These are phyloP conservation scores for Candida anglica DNA, from an alignment of 805 yeast species.

Conservation along the genomic window DNA sequence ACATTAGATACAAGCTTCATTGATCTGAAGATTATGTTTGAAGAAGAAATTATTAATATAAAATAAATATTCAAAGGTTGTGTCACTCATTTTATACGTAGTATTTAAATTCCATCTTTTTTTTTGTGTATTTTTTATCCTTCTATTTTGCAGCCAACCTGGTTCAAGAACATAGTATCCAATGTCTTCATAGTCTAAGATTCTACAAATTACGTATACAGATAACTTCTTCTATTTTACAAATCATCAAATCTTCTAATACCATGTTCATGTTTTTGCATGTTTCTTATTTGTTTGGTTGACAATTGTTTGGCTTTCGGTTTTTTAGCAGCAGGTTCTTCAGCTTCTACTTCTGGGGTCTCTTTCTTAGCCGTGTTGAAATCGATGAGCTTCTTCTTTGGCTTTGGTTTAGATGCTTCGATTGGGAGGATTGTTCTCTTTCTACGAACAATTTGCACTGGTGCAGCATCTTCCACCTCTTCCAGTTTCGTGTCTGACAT, in stretches of 20 bases:
- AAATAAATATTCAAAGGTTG: too few species aligned
- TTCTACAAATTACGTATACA: too few species aligned
- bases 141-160: too few species aligned
- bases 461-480: slow-evolving; percentile 9
- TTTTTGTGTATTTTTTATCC: too few species aligned
- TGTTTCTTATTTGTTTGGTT: slow-evolving; percentile 44
- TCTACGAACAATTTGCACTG: slow-evolving; percentile 10
- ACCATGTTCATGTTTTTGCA: slow-evolving; percentile 58
- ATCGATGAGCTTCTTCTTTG: slow-evolving; percentile 15
- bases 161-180: too few species aligned
- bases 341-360: slow-evolving; percentile 1
- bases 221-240: too few species aligned
- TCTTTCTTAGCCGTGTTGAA: slow-evolving; percentile 13
- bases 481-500: slow-evolving; percentile 7
- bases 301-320: slow-evolving; percentile 26
- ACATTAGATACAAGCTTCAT: too few species aligned
- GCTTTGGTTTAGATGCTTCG: slow-evolving; percentile 8
- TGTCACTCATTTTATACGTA: too few species aligned
- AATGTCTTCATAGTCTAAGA: too few species aligned
- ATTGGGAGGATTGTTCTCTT: slow-evolving; percentile 8
- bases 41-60: too few species aligned
- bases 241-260: slow-evolving; percentile 62
- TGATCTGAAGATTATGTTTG: too few species aligned
- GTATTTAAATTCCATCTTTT: too few species aligned
- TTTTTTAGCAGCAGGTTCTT: slow-evolving; percentile 17